Base-by-base conservation (phyloP, 1,284 basidiomycete species). In the Acaromyces ingoldii region DNA sequence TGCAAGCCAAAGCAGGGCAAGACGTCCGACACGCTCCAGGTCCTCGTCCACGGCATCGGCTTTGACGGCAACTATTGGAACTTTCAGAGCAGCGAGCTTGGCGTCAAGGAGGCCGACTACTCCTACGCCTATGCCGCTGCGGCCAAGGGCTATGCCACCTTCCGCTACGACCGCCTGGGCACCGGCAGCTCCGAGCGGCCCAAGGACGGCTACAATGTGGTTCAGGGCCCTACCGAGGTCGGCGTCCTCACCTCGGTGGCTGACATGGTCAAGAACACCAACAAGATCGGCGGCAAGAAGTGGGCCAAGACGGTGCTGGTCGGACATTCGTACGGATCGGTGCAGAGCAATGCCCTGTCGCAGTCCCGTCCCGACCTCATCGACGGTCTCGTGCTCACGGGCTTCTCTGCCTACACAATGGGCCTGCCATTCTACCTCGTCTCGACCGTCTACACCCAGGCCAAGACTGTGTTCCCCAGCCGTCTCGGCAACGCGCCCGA, bases 11-110 rank as follows among this genome's bases (percentile, higher is more conserved):
- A 58, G 29, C 49, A 60, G n/a, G 60, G 60, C 41, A 58, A 63
- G 41, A 63, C 60, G 51, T 25, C 52, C 29, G 36, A 37, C n/a
- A 37, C 60, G 9, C 31, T 67, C 17, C 72, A 72, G 37, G 36
- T 74, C 7, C 57, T 72, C 22, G 66, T 71, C 0, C 72, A 74
- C 41, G 72, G 72, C 44, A 64, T 61, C 21, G 60, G 50, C 29
- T 51, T 51, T 25, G 45, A 51, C 26, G 24, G 43, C 10, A 26
- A 9, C 9, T 57, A 57, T 37, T 57, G 54, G 53, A 55, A 55
- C 40, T 51, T 47, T 39, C 53, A 44, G 17, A 28, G 39, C 49
- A 9, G 6, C 2, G n/a, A n/a, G n/a, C n/a, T n/a, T n/a, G 31
- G 40, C 25, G 36, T 51, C 19, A 3, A 19, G 24, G 53, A 50